phyloP scores from a whole-genome alignment of 2,329 filamentous ascomycete species.

The Calonectria fujianensis region DNA sequence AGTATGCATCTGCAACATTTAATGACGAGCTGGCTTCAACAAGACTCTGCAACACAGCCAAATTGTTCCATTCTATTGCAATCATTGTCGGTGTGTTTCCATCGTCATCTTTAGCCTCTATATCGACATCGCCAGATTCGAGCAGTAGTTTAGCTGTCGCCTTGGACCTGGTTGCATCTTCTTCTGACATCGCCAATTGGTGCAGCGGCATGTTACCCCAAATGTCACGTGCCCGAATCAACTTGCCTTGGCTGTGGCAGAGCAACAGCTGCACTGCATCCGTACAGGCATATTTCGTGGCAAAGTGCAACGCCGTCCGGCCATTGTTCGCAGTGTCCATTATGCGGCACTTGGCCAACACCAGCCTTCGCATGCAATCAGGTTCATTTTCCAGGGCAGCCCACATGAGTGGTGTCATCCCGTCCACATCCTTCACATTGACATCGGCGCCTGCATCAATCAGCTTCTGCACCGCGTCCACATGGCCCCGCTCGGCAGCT shows the following conservation, averaged over 20 bases:
- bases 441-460: conserved; percentile 21
- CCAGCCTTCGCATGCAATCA: neutral
- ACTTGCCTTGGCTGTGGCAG: neutral
- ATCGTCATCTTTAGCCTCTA: neutral
- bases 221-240: neutral
- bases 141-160: neutral
- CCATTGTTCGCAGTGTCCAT: neutral
- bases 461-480: conserved; percentile 21
- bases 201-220: neutral
- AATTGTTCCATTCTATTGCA: neutral
- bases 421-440: neutral
- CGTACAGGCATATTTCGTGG: accelerated
- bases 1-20: accelerated
- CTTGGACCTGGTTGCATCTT: neutral
- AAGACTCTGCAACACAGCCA: neutral
- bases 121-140: neutral
- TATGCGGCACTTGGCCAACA: conserved; percentile 11
- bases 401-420: conserved; percentile 2
- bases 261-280: conserved; percentile 1
- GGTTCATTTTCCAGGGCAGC: neutral
- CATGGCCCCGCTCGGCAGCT: neutral
- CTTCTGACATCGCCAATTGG: neutral
- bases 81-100: neutral
- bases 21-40: neutral
- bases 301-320: neutral